Base-by-base conservation (phyloP, 345 rosid species). In the Erodium maritimum region DNA sequence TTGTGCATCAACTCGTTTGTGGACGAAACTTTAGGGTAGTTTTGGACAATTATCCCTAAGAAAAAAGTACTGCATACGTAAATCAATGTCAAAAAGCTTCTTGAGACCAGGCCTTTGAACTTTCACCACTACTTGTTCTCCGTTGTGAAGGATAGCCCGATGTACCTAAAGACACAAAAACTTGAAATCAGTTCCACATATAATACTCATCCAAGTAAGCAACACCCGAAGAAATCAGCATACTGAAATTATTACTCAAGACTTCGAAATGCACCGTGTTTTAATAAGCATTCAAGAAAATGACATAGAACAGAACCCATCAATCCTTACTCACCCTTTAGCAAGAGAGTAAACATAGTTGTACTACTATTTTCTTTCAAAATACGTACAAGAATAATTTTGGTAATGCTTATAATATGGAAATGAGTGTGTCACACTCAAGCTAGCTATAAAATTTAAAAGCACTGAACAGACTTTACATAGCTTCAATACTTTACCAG, bases 21-120 rank as follows among this genome's bases (percentile, higher is more conserved):
- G n/a, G n/a, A n/a, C n/a, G n/a, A n/a, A n/a, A n/a, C n/a, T n/a
- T n/a, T n/a, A n/a, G n/a, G n/a, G n/a, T n/a, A n/a, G n/a, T n/a
- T n/a, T n/a, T n/a, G n/a, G n/a, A n/a, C n/a, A n/a, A n/a, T n/a
- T n/a, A n/a, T n/a, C n/a, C n/a, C n/a, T n/a, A n/a, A 14, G 1
- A 42, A 42, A 42, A 14, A 14, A 10, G 48, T 42, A 34, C 21
- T 24, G 65, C 98, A 78, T 74, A 91, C 98, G 58, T 61, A 91
- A 64, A 75, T 91, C 98, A 55, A 91, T 86, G 75, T 91, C 96
- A 50, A 91, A 91, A 50, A 91, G 96, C 75, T 78, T 88, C 82
- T 71, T 88, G 50, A 86, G 87, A 55, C 96, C 98, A 22, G 96
- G 98, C 68, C 98, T 86, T 71, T 88, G 98, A 34, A 91, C 95